Evolutionary conservation across 2,329 filamentous ascomycete species (phyloP).

Genomic region (Aspergillus pseudoglaucus): DNA sequence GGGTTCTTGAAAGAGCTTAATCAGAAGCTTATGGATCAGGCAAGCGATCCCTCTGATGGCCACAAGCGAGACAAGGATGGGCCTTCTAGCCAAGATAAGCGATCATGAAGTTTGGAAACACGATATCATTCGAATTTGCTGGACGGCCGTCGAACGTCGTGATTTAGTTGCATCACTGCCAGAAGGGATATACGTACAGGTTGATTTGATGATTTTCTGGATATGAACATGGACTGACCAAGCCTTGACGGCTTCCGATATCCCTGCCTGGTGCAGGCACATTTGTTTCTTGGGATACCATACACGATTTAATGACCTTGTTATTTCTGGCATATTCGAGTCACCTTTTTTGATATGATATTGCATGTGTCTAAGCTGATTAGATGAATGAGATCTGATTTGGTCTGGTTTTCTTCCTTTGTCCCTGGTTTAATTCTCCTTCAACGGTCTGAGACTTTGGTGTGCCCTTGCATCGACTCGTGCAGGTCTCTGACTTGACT

Average conservation of each 20-base stretch:
- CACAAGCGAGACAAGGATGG: slow-evolving; percentile 14
- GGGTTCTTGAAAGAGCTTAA: slow-evolving; percentile 38
- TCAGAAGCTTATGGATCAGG: slow-evolving; percentile 38
- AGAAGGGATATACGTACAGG: too few relatives aligned
- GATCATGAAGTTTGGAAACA: slow-evolving; percentile 38
- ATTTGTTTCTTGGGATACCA: background rate
- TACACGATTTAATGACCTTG: background rate
- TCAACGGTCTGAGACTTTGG: background rate
- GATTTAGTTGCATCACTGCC: too few relatives aligned
- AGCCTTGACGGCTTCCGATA: background rate
- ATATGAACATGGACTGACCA: too few relatives aligned
- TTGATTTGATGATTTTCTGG: background rate
- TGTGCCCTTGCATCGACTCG: slow-evolving; percentile 13
- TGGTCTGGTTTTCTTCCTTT: slow-evolving; percentile 1
- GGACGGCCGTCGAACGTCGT: slow-evolving; percentile 27
- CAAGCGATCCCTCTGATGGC: slow-evolving; percentile 20
- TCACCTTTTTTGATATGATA: background rate
- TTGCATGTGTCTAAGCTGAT: slow-evolving; percentile 5
- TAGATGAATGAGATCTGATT: background rate
- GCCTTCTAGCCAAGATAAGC: slow-evolving; percentile 17
- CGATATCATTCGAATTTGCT: slow-evolving; percentile 44
- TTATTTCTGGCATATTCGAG: background rate
- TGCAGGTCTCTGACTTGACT: slow-evolving; percentile 7
- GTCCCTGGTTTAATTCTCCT: slow-evolving; percentile 1
- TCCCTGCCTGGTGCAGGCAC: background rate